These are phyloP conservation scores for Sclerotinia borealis DNA, from an alignment of 2,329 filamentous ascomycete genomes.

Conservation along the genomic window DNA sequence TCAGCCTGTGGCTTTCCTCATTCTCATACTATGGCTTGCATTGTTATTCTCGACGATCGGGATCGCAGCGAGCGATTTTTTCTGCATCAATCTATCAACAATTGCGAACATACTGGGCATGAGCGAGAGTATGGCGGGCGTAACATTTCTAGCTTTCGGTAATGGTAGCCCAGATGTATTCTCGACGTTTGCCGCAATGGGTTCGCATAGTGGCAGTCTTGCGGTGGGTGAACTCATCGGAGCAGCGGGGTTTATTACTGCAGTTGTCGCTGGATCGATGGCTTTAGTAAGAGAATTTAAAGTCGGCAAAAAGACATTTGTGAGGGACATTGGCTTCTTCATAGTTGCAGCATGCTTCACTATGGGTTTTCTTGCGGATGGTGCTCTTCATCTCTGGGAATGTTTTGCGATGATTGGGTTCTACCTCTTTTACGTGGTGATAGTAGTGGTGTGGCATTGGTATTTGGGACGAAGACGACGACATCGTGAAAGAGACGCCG, in stretches of 20 bases:
- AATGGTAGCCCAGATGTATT: slow-evolving; percentile 98
- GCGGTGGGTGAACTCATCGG: slow-evolving; percentile 93
- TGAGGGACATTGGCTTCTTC: slow-evolving; percentile 90
- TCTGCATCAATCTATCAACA: slow-evolving; percentile 93
- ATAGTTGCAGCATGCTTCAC: slow-evolving; percentile 80
- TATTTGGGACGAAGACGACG: slow-evolving; percentile 58
- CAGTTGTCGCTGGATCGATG: slow-evolving; percentile 96
- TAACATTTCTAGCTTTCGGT: slow-evolving; percentile 93
- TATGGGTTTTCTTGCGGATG: slow-evolving; percentile 81
- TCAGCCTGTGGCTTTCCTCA: slow-evolving; percentile 70
- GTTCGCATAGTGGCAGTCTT: slow-evolving; percentile 92
- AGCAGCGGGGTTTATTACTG: slow-evolving; percentile 91
- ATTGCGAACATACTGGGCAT: slow-evolving; percentile 84
- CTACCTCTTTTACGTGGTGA: slow-evolving; percentile 81
- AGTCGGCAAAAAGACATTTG: slow-evolving; percentile 82
- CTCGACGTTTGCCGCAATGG: slow-evolving; percentile 97
- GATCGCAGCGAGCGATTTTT: slow-evolving; percentile 96
- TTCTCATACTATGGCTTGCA: slow-evolving; percentile 77
- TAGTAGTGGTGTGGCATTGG: slow-evolving; percentile 93
- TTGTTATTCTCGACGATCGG: slow-evolving; percentile 94
- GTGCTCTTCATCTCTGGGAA: slow-evolving; percentile 80
- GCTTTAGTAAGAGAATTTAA: slow-evolving; percentile 91
- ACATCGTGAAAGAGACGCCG: slow-evolving; percentile 58
- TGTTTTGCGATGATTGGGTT: slow-evolving; percentile 85
- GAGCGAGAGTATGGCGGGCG: slow-evolving; percentile 92